Percentiles rank a stretch among this genome's conserved stretches.
Conservation (phyloP, 202 grass and related monocot genomes). For the Hordeum pubiflorum region DNA sequence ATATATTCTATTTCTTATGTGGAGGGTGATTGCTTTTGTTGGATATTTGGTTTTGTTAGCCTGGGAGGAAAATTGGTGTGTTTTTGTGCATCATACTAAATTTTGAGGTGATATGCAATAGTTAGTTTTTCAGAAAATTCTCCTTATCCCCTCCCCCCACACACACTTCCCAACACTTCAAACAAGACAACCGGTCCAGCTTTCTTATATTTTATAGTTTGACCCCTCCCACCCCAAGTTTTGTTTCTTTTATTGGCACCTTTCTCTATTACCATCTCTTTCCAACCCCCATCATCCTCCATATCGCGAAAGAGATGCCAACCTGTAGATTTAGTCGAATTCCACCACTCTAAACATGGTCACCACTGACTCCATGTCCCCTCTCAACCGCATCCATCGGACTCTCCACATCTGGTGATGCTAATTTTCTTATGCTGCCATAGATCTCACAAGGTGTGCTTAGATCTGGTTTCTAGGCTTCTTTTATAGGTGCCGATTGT, state of each 20-base stretch:
- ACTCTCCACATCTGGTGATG: not conserved
- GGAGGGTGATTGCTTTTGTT: too few relatives aligned
- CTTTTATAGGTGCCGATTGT: not conserved
- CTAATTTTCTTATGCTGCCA: not conserved
- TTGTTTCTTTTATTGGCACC: not conserved
- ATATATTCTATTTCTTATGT: too few relatives aligned
- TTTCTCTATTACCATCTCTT: not conserved
- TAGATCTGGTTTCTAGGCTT: not conserved
- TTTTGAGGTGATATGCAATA: too few relatives aligned
- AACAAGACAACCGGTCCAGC: too few relatives aligned
- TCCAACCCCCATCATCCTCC: not conserved
- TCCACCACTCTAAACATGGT: not conserved
- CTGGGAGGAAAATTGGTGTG: too few relatives aligned
- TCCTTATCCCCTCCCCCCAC: too few relatives aligned
- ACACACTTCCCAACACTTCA: too few relatives aligned
- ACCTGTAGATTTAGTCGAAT: not conserved
- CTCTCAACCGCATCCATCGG: not conserved
- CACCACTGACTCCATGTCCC: not conserved
- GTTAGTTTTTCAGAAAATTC: too few relatives aligned
- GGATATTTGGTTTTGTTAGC: too few relatives aligned
- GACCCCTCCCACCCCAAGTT: too few relatives aligned
- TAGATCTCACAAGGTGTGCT: not conserved
- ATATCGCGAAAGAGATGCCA: not conserved
- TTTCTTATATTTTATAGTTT: too few relatives aligned
- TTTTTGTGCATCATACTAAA: too few relatives aligned